These are phyloP conservation scores for Silene conica DNA, from an alignment of 148 eudicot genomes.

Conservation along the genomic window DNA sequence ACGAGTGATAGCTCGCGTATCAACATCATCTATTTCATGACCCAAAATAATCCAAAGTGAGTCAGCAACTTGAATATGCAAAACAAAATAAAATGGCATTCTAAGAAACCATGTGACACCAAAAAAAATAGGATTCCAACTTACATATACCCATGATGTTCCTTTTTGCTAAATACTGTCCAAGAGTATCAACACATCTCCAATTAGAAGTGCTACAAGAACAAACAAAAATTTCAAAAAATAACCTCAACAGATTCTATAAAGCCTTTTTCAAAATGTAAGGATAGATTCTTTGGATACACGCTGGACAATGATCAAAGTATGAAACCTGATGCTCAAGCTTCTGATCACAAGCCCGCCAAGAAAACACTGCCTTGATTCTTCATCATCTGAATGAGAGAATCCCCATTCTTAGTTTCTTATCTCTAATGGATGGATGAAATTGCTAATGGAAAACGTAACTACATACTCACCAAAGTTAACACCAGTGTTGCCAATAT, in stretches of 20 bases:
- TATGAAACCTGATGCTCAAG: slow-evolving; percentile 68
- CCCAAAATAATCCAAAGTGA: slow-evolving; percentile 10
- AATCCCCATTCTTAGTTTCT: slow-evolving; percentile 6
- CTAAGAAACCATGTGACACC: slow-evolving; percentile 3
- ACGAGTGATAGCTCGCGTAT: slow-evolving; percentile 93
- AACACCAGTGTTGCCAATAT: slow-evolving; percentile 94
- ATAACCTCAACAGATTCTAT: neutral
- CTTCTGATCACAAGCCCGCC: slow-evolving; percentile 86
- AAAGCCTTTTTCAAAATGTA: neutral
- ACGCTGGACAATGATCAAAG: neutral
- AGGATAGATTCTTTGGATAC: neutral
- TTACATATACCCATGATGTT: slow-evolving; percentile 97
- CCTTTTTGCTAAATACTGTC: slow-evolving; percentile 70
- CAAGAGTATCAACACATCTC: slow-evolving; percentile 79
- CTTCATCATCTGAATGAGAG: slow-evolving; percentile 72
- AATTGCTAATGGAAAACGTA: slow-evolving; percentile 1
- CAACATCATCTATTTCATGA: slow-evolving; percentile 75
- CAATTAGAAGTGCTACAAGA: slow-evolving; percentile 77
- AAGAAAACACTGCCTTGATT: slow-evolving; percentile 83
- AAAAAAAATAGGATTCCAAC: slow-evolving; percentile 24
- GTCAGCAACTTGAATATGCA: neutral
- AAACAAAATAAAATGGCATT: neutral
- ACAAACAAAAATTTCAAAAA: slow-evolving; percentile 4
- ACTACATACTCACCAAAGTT: slow-evolving; percentile 62
- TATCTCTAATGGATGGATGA: neutral